Evolutionary conservation across 352 stramenopile genomes (phyloP).

Genomic region (Globisporangium barbulae): DNA sequence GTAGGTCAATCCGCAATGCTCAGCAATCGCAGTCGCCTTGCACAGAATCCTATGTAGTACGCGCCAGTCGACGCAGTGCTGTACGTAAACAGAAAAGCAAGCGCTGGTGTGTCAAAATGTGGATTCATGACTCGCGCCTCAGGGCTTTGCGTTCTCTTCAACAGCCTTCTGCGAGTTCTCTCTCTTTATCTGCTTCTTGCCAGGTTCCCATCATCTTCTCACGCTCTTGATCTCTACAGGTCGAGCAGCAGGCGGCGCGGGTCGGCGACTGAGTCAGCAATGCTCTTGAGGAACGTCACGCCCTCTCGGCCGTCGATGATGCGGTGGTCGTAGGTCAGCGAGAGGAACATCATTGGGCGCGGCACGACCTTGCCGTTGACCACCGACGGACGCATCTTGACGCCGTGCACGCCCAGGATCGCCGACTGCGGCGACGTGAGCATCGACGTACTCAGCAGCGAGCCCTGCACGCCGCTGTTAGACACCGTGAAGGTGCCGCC

Average conservation of each 20-base stretch:
- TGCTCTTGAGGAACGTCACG: conserved; percentile 98
- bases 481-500: conserved; percentile 98
- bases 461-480: conserved; percentile 97
- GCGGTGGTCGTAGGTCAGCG: conserved; percentile 99
- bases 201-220: neutral
- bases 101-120: neutral
- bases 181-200: conserved; percentile 5
- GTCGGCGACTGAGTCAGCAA: conserved; percentile 97
- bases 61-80: too few species aligned
- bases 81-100: too few species aligned
- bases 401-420: conserved; percentile 98
- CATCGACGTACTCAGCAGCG: conserved; percentile 98
- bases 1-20: too few species aligned
- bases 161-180: neutral
- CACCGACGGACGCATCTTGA: conserved; percentile 95
- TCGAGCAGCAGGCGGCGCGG: conserved; percentile 91
- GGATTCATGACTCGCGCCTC: neutral
- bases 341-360: conserved; percentile 99
- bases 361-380: conserved; percentile 93
- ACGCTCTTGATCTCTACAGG: conserved; percentile 35
- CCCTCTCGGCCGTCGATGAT: conserved; percentile 99
- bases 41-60: too few species aligned
- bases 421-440: conserved; percentile 98
- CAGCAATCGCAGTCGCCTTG: too few species aligned
- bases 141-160: neutral